phyloP scores from a whole-genome alignment of 2,329 filamentous ascomycete genomes.

The Metarhizium rileyi region DNA sequence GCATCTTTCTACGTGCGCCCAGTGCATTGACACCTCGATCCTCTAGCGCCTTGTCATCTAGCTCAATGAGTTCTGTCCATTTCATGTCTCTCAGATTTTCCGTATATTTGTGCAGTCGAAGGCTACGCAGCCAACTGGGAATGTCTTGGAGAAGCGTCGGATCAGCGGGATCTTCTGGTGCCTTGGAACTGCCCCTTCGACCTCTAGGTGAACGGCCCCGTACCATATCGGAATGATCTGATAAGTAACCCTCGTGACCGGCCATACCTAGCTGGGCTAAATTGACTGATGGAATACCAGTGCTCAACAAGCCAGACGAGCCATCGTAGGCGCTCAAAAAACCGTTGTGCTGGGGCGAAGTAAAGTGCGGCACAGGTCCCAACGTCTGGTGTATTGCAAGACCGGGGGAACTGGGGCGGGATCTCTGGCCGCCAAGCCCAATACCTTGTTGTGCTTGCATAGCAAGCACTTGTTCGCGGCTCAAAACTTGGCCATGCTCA shows the following conservation, averaged over 20 bases:
- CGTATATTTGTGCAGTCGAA: constrained; percentile 96
- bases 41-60: constrained; percentile 89
- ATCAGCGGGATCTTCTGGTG: constrained; percentile 94
- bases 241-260: constrained; percentile 76
- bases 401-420: constrained; percentile 82
- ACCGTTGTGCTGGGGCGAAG: constrained; percentile 87
- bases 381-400: constrained; percentile 66
- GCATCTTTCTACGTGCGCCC: constrained; percentile 91
- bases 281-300: constrained; percentile 60
- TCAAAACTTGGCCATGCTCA: constrained; percentile 80
- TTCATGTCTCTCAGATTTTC: constrained; percentile 96
- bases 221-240: constrained; percentile 84
- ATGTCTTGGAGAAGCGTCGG: constrained; percentile 86
- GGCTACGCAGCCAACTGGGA: constrained; percentile 86
- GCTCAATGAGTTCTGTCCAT: constrained; percentile 84
- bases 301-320: constrained; percentile 57
- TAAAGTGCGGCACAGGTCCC: constrained; percentile 58
- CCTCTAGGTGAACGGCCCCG: constrained; percentile 88
- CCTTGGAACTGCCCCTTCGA: constrained; percentile 88
- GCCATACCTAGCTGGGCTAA: constrained; percentile 62
- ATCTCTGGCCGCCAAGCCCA: constrained; percentile 59
- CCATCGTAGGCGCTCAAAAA: constrained; percentile 85
- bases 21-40: constrained; percentile 90
- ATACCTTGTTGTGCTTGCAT: constrained; percentile 61
- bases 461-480: constrained; percentile 73